phyloP scores from a whole-genome alignment of 2,329 filamentous ascomycete genomes.

The Blumeriella jaapii region DNA sequence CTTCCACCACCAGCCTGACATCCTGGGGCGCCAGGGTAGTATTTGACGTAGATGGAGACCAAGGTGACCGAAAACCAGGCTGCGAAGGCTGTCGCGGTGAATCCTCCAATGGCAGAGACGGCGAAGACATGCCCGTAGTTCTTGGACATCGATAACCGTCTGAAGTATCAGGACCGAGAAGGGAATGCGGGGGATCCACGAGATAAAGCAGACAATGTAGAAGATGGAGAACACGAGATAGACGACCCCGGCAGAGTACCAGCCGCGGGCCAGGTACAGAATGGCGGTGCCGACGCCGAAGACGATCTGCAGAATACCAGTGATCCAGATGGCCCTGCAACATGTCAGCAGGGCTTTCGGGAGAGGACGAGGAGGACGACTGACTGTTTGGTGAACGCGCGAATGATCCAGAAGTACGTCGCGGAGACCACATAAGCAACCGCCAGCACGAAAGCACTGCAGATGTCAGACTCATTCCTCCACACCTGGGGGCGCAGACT shows the following conservation, averaged over 20 bases:
- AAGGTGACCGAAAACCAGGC: conserved; percentile 83
- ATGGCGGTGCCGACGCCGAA: conserved; percentile 77
- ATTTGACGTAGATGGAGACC: conserved; percentile 77
- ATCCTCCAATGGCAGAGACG: conserved; percentile 71
- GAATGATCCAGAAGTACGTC: conserved; percentile 63
- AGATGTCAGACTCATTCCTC: not conserved
- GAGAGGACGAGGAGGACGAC: not conserved
- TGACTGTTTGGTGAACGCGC: conserved; percentile 65
- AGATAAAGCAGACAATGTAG: conserved; percentile 70
- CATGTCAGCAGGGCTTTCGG: not conserved
- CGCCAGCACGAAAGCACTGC: conserved; percentile 53
- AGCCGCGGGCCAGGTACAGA: conserved; percentile 67
- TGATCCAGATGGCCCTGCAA: conserved; percentile 69
- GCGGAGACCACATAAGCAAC: conserved; percentile 66
- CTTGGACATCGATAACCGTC: conserved; percentile 76
- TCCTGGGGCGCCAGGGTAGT: conserved; percentile 46
- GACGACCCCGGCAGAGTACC: conserved; percentile 77
- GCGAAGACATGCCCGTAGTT: conserved; percentile 76
- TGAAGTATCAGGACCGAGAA: conserved; percentile 86
- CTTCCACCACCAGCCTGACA: conserved; percentile 35
- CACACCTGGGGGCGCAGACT: conserved; percentile 2
- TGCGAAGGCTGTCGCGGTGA: conserved; percentile 62
- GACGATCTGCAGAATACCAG: conserved; percentile 76
- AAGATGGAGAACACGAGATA: conserved; percentile 77
- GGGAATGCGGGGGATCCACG: conserved; percentile 82